A percentile compares a stretch with the other conserved stretches of the same genome.
These are phyloP conservation scores for Strobilomyces confusus DNA, from an alignment of 768 basidiomycete genomes.

Conservation along the genomic window DNA sequence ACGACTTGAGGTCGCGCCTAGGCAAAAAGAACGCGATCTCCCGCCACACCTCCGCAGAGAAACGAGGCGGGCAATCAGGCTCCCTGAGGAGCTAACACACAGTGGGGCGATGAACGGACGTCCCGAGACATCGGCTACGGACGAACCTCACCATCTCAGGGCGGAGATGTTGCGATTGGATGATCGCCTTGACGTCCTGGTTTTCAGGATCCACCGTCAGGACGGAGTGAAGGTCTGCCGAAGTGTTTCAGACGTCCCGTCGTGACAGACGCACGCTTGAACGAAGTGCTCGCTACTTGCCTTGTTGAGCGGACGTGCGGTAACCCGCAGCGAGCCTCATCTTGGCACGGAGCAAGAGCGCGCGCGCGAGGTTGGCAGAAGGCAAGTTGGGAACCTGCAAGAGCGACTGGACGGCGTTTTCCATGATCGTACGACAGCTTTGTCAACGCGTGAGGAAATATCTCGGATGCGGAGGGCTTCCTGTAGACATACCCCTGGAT, in stretches of 20 bases:
- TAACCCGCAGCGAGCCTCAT: slow-evolving; percentile 58
- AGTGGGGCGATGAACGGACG: not conserved
- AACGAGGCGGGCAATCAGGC: slow-evolving; percentile 44
- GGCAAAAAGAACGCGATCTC: slow-evolving; percentile 63
- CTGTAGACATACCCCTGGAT: slow-evolving; percentile 52
- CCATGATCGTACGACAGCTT: slow-evolving; percentile 57
- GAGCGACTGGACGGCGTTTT: slow-evolving; percentile 72
- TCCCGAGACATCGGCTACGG: not conserved
- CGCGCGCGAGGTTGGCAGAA: slow-evolving; percentile 50
- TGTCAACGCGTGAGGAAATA: slow-evolving; percentile 3
- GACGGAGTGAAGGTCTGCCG: slow-evolving; percentile 62
- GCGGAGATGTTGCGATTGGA: slow-evolving; percentile 45
- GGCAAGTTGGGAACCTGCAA: slow-evolving; percentile 53
- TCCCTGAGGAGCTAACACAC: slow-evolving; percentile 30
- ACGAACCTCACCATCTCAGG: slow-evolving; percentile 51
- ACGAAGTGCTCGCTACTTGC: slow-evolving; percentile 28
- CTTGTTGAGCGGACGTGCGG: slow-evolving; percentile 62
- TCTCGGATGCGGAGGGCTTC: slow-evolving; percentile 1
- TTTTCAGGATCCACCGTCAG: slow-evolving; percentile 63
- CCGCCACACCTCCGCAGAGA: slow-evolving; percentile 70
- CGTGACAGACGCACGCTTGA: not conserved
- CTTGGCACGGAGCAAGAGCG: slow-evolving; percentile 64
- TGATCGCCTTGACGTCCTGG: slow-evolving; percentile 62
- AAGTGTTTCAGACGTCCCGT: slow-evolving; percentile 5
- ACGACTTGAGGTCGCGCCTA: slow-evolving; percentile 58